Conservation (phyloP, 2,329 filamentous ascomycete genomes). For the Aspergillus fructus region DNA sequence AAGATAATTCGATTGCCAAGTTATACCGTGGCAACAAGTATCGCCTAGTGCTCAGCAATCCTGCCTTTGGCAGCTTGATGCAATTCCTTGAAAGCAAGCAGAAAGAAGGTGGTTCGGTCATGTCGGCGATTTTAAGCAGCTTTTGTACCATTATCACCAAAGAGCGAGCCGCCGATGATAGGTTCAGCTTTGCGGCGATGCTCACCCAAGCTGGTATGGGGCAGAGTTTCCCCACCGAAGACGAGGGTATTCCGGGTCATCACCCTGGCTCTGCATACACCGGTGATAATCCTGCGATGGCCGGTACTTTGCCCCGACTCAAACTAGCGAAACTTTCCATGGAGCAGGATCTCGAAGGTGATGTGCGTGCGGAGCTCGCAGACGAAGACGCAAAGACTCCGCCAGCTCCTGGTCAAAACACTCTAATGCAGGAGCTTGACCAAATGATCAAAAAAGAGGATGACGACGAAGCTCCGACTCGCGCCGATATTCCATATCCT, state of each 20-base stretch:
- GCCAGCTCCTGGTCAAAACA: conserved; percentile 67
- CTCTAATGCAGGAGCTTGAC: conserved; percentile 83
- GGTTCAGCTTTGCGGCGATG: conserved; percentile 60
- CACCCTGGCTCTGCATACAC: conserved; percentile 64
- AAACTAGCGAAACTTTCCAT: conserved; percentile 80
- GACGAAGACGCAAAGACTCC: conserved; percentile 80
- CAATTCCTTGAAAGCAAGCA: conserved; percentile 87
- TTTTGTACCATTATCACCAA: conserved; percentile 60
- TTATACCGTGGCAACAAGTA: conserved; percentile 87
- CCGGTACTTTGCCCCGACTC: conserved; percentile 60
- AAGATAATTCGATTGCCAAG: conserved; percentile 73
- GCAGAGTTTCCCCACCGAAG: conserved; percentile 61
- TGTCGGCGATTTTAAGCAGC: conserved; percentile 70
- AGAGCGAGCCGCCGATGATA: conserved; percentile 58
- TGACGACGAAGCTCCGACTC: conserved; percentile 74
- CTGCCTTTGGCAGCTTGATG: conserved; percentile 78
- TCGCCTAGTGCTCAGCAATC: conserved; percentile 81
- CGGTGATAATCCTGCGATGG: conserved; percentile 55
- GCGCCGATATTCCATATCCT: conserved; percentile 79
- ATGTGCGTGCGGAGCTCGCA: conserved; percentile 82
- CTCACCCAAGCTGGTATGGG: conserved; percentile 55
- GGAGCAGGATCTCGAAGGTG: conserved; percentile 77
- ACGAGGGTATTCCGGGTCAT: conserved; percentile 69
- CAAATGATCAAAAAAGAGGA: conserved; percentile 86
- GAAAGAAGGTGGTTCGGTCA: conserved; percentile 73